Base-by-base conservation (phyloP, 306 rosid species). In the Dryas drummondii region DNA sequence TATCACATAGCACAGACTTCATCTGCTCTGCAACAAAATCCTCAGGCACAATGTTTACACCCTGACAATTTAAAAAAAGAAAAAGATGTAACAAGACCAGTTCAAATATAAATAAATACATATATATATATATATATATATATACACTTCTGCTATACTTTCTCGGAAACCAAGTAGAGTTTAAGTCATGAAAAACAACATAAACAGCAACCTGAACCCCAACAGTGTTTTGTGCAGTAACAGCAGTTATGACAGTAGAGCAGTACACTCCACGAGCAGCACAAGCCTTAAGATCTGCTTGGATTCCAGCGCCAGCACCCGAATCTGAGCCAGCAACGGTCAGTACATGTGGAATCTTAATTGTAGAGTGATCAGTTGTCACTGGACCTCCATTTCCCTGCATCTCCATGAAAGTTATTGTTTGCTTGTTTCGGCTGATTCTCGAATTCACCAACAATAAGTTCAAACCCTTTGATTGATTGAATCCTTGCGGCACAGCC, bases 251-350 rank as follows among this genome's bases (percentile, higher is more conserved):
- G 66, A 86, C 97, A 42, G 98, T 91, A n/a, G 98, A 94, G 80
- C 98, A 94, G 75, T 86, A 91, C 52, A 94, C 96, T 9, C 84
- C 80, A n/a, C 85, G 89, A 3, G 97, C 90, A 19, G 97, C 91
- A 66, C 98, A 94, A 37, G 98, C 83, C 77, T 90, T 94, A 2
- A 94, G 87, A 63, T 94, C 98, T 0, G 98, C 97, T 84, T 94
- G 98, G 67, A 94, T 91, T 76, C 98, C 98, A 45, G 97, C 97
- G 41, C 98, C 98, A 11, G 86, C 91, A 32, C 97, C 96, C 12
- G 97, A 94, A 75, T 94, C 98, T 12, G 96, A 94, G 59, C 97
- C 97, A 61, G 97, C 98, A 64, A 91, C 91, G 14, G 87, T 83
- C 71, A 94, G 72, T 6, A 94, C 94, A 70, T 90, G 97, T 2